Conservation (phyloP, 2,329 filamentous ascomycete genomes). For the Fusarium fracticaudum region DNA sequence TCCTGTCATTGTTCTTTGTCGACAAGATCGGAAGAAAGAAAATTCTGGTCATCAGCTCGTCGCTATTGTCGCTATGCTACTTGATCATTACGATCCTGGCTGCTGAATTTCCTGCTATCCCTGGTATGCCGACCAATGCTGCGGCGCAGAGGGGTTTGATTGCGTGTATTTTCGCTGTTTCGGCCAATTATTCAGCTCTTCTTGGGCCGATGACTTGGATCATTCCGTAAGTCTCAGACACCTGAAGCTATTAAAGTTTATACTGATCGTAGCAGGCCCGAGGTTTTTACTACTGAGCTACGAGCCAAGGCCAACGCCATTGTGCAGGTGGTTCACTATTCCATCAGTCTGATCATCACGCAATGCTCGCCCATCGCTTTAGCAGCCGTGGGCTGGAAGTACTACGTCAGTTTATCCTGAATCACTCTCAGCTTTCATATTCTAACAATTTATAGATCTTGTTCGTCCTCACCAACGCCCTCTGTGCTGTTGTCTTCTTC, state of each 20-base stretch:
- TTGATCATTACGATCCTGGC: constrained; percentile 53
- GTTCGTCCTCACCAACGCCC: constrained; percentile 51
- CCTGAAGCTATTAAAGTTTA: too few relatives aligned
- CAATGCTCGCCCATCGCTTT: constrained; percentile 54
- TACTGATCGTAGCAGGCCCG: too few relatives aligned
- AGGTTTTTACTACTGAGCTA: constrained; percentile 53
- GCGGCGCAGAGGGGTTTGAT: constrained; percentile 52
- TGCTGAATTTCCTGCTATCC: constrained; percentile 48
- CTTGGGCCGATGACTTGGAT: constrained; percentile 55
- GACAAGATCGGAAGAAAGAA: constrained; percentile 50
- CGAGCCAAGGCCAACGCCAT: constrained; percentile 54
- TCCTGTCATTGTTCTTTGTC: constrained; percentile 52
- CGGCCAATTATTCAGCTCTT: constrained; percentile 50
- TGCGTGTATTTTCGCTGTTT: constrained; percentile 50
- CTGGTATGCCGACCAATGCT: constrained; percentile 49
- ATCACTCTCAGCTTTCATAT: fast-evolving
- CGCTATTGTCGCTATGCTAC: constrained; percentile 49
- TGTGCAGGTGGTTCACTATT: constrained; percentile 54
- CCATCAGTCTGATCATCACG: constrained; percentile 52
- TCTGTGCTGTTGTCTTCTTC: constrained; percentile 49
- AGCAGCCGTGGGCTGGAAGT: constrained; percentile 53
- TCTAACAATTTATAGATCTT: constrained; percentile 43
- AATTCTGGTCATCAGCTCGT: constrained; percentile 50
- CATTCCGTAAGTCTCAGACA: constrained; percentile 47
- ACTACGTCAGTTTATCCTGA: constrained; percentile 44